Base-by-base conservation (phyloP, 2,329 filamentous ascomycete species). In the Simplicillium sp. region DNA sequence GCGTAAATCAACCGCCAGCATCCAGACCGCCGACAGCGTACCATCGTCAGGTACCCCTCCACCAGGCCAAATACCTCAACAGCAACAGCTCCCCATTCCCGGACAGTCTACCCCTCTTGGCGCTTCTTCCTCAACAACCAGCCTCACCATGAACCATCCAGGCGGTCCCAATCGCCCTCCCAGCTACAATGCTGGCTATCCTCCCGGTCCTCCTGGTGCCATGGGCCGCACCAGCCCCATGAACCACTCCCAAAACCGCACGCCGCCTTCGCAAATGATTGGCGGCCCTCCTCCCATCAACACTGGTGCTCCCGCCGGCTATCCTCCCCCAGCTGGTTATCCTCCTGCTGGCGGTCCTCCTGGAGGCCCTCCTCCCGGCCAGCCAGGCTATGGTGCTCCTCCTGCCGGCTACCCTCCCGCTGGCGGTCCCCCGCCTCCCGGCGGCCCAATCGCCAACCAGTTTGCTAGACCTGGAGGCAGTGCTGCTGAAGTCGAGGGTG, bases 401-500 rank as follows among this genome's bases (percentile, higher is more conserved):
- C 66, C 66, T 20, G 71, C 70, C 46, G 60, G 55, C 34, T 71
- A 67, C 47, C 75, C 75, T 47, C 71, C 61, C 47, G 57, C 61
- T 40, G 68, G 67, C 28, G 67, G 65, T 36, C 64, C 67, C 37
- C 64, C 52, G 35, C 54, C 62, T 28, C 47, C 52, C 20, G 54
- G 57, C 16, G 56, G 54, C 29, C 61, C 64, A 34, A 57, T 63
- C 40, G 65, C 61, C 29, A 65, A 64, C 47, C 65, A 67, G 47
- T 54, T 61, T 60, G 60, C 61, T 54, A 53, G 66, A 46, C 31
- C 31, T 15, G 60, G 64, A 52, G 66, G 66, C 53, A 67, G 69
- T 13, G 73, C 75, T 35, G 73, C 73, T 43, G 90, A 97, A 64
- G 85, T 94, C 29, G 87, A 95, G 54, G 89, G 86, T 44, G 86